These are phyloP conservation scores for Pisolithus albus DNA, from an alignment of 768 basidiomycete species.

Conservation along the genomic window DNA sequence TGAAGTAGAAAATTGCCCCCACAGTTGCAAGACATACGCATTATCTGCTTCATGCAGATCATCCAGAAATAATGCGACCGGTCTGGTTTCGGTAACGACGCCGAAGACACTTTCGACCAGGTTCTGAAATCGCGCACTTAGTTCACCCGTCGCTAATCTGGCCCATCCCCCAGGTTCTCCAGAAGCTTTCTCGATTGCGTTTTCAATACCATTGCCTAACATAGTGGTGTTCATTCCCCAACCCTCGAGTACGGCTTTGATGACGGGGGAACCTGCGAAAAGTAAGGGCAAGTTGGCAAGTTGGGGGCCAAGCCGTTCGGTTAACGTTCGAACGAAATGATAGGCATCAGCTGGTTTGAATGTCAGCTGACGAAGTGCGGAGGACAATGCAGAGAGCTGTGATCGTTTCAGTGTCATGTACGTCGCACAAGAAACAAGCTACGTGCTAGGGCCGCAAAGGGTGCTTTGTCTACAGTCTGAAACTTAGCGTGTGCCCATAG, in stretches of 20 bases:
- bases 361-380: constrained; percentile 68
- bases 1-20: not conserved
- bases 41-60: constrained; percentile 72
- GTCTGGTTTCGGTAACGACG: constrained; percentile 60
- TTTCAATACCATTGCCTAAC: constrained; percentile 37
- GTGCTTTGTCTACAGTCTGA: constrained; percentile 55
- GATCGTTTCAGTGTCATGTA: constrained; percentile 1
- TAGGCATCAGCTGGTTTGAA: constrained; percentile 65
- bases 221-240: constrained; percentile 48
- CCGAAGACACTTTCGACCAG: constrained; percentile 65
- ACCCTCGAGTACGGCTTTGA: constrained; percentile 52
- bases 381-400: constrained; percentile 61
- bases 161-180: not conserved
- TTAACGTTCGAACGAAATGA: constrained; percentile 54
- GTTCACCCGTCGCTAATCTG: constrained; percentile 48
- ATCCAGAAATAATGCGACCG: constrained; percentile 67
- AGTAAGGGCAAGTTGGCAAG: constrained; percentile 62
- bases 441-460: constrained; percentile 58
- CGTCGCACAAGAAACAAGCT: not conserved
- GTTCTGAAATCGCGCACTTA: constrained; percentile 64
- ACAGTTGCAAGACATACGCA: constrained; percentile 37
- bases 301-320: constrained; percentile 60
- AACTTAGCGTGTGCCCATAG: constrained; percentile 77
- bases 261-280: constrained; percentile 65
- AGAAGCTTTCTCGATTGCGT: not conserved